These are phyloP conservation scores for Ceratocystis smalleyi DNA, from an alignment of 2,329 filamentous ascomycete genomes.

Conservation along the genomic window DNA sequence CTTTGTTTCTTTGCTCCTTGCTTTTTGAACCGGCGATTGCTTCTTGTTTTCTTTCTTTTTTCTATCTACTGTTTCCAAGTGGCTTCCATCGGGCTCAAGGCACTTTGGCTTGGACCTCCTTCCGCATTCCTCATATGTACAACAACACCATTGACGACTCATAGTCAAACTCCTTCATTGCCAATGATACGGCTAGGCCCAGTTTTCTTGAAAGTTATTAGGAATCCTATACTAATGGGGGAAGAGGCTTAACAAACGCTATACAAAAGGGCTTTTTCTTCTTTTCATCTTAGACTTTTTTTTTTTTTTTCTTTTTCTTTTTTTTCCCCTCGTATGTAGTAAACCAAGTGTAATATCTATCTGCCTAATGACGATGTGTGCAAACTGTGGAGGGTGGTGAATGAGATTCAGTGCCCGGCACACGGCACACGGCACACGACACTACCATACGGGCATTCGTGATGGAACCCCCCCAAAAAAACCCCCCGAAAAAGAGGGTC, in stretches of 20 bases:
- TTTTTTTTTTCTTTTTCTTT: slow-evolving; percentile 10
- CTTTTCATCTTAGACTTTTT: slow-evolving; percentile 10
- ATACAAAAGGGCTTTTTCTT: slow-evolving; percentile 13
- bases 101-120: neutral
- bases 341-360: slow-evolving; percentile 3
- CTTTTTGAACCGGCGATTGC: slow-evolving; percentile 10
- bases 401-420: too few species aligned
- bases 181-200: neutral
- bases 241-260: slow-evolving; percentile 10
- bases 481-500: neutral
- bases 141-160: neutral
- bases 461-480: neutral
- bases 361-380: neutral
- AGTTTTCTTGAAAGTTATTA: neutral
- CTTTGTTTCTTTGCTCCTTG: slow-evolving; percentile 8
- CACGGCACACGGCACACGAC: too few species aligned
- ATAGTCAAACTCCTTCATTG: neutral
- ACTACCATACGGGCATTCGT: too few species aligned
- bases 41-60: slow-evolving; percentile 4
- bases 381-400: too few species aligned
- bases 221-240: neutral
- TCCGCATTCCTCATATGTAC: slow-evolving; percentile 4
- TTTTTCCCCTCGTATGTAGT: slow-evolving; percentile 4
- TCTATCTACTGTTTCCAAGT: neutral
- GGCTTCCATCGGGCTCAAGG: slow-evolving; percentile 1